Conservation (phyloP, 106 monocot genomes). For the Dendrobium nobile region DNA sequence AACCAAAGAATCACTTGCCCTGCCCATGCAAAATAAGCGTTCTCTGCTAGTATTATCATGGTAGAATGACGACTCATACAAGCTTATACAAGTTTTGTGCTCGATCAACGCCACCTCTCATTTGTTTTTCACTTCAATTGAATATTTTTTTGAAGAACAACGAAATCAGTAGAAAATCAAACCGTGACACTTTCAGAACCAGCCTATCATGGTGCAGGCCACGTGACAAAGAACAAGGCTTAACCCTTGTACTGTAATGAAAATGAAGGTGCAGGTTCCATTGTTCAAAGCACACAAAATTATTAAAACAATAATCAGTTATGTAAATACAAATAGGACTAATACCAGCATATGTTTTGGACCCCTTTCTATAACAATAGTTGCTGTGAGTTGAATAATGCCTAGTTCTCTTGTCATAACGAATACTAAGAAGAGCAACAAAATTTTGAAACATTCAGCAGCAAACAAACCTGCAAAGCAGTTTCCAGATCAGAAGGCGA, state of each 20-base stretch:
- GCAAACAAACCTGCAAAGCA: constrained; percentile 74
- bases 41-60: background rate
- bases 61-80: background rate
- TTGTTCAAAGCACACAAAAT: background rate
- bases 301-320: background rate
- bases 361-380: background rate
- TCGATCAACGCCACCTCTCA: background rate
- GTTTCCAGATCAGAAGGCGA: constrained; percentile 98
- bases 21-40: background rate
- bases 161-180: background rate
- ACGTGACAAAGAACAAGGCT: background rate
- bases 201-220: background rate
- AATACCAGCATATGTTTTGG: background rate
- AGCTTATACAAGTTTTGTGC: background rate
- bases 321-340: constrained; percentile 1
- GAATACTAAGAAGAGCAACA: background rate
- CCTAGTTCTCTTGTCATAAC: background rate
- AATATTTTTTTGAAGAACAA: background rate
- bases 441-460: background rate
- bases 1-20: background rate
- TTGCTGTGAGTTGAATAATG: background rate
- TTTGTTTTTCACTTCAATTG: background rate
- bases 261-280: background rate
- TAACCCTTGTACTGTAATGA: background rate
- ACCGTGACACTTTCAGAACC: background rate